Percentiles rank a stretch among this genome's conserved stretches.
Conservation (phyloP, 106 monocot genomes). For the Acanthochlamys bracteata region DNA sequence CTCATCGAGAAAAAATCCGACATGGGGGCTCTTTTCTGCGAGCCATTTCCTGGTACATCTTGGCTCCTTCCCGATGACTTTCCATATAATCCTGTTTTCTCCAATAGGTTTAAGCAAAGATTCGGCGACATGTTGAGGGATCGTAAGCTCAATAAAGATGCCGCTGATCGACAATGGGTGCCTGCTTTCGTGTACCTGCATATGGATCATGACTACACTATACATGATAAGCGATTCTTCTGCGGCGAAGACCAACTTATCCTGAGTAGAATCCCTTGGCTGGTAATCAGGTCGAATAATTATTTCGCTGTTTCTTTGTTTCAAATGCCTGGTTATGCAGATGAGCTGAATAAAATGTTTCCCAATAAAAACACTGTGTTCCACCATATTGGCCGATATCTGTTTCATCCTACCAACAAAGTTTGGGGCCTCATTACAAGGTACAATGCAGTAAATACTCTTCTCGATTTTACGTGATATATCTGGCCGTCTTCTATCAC, state of each 20-base stretch:
- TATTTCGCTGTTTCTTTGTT: constrained; percentile 78
- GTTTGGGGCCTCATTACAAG: constrained; percentile 7
- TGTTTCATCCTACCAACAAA: constrained; percentile 3
- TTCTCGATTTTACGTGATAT: background rate
- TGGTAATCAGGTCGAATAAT: constrained; percentile 55
- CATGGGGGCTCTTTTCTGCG: constrained; percentile 65
- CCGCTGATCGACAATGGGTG: background rate
- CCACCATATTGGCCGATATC: constrained; percentile 69
- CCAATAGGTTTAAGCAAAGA: constrained; percentile 22
- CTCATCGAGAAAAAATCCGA: constrained; percentile 39
- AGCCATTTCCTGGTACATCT: constrained; percentile 64
- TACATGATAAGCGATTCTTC: constrained; percentile 61
- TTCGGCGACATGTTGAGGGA: constrained; percentile 59
- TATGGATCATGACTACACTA: constrained; percentile 45
- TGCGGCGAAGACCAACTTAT: constrained; percentile 52
- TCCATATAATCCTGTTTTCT: constrained; percentile 36
- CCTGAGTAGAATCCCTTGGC: constrained; percentile 52
- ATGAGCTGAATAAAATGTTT: constrained; percentile 52
- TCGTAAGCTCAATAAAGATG: constrained; percentile 9
- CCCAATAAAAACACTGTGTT: constrained; percentile 75
- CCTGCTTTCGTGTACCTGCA: constrained; percentile 54
- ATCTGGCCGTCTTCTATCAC: too few relatives aligned
- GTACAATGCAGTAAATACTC: constrained; percentile 7
- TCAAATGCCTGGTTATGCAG: constrained; percentile 43
- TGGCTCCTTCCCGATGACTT: constrained; percentile 72